Conservation (phyloP, 495 filamentous ascomycete genomes). For the Aspergillus affinis region DNA sequence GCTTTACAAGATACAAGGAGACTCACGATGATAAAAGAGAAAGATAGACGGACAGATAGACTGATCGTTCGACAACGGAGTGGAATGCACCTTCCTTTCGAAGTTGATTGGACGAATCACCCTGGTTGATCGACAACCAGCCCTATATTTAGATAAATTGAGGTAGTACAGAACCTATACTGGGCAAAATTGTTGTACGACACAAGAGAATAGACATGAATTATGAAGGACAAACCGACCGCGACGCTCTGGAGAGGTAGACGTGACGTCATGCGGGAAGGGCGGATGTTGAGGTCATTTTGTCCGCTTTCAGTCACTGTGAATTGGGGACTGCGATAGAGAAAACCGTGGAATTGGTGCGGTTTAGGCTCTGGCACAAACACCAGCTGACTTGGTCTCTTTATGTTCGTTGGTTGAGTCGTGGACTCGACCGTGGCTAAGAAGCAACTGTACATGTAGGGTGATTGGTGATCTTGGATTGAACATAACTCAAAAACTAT, state of each 20-base stretch:
- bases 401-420: background rate
- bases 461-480: background rate
- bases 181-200: background rate
- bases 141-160: background rate
- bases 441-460: background rate
- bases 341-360: background rate
- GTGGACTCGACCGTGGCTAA: background rate
- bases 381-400: background rate
- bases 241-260: background rate
- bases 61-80: background rate
- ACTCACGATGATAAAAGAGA: background rate
- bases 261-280: constrained; percentile 27
- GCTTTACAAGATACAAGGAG: background rate
- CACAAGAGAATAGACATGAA: background rate
- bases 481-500: background rate
- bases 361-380: background rate
- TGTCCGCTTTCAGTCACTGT: constrained; percentile 6
- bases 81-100: background rate
- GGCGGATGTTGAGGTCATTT: constrained; percentile 25
- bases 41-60: background rate
- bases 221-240: constrained; percentile 3
- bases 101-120: background rate
- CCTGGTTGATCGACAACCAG: background rate
- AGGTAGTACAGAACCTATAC: background rate
- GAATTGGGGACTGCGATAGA: background rate